These are phyloP conservation scores for Nothomitra cinnamomea DNA, from an alignment of 2,329 filamentous ascomycete genomes.

Conservation along the genomic window DNA sequence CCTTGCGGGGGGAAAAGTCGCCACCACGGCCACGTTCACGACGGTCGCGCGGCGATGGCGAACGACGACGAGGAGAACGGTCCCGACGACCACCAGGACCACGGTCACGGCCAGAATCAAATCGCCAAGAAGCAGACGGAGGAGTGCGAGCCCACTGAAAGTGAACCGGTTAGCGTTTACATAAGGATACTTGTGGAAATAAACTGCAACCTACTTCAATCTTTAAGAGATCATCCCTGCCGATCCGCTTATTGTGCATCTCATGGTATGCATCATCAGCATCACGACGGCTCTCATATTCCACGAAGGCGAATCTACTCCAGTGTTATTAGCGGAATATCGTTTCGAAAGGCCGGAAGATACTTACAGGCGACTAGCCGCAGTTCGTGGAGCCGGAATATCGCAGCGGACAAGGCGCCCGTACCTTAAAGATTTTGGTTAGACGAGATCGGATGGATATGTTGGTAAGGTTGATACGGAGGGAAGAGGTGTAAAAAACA, in stretches of 20 bases:
- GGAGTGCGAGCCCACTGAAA: constrained; percentile 94
- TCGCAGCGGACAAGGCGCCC: constrained; percentile 96
- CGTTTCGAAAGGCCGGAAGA: constrained; percentile 14
- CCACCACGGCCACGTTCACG: constrained; percentile 28
- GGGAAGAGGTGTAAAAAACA: constrained; percentile 15
- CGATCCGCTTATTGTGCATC: constrained; percentile 99
- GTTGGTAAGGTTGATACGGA: constrained; percentile 12
- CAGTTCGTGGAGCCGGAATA: constrained; percentile 88
- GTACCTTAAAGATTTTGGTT: constrained; percentile 50
- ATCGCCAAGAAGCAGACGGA: constrained; percentile 94
- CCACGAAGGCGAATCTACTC: constrained; percentile 83
- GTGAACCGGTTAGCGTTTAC: constrained; percentile 11
- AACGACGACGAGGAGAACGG: constrained; percentile 59
- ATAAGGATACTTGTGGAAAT: background rate
- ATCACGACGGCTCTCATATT: constrained; percentile 96
- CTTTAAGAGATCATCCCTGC: constrained; percentile 87
- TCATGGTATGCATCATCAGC: constrained; percentile 98
- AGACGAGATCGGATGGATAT: constrained; percentile 20
- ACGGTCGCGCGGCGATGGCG: constrained; percentile 40
- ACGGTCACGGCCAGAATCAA: constrained; percentile 74
- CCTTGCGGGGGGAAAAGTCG: constrained; percentile 76
- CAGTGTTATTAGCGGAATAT: constrained; percentile 14
- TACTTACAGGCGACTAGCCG: constrained; percentile 86
- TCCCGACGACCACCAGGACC: constrained; percentile 38
- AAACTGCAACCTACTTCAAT: constrained; percentile 56